phyloP scores from a whole-genome alignment of 441 rosid species.

The Theobroma grandiflorum region DNA sequence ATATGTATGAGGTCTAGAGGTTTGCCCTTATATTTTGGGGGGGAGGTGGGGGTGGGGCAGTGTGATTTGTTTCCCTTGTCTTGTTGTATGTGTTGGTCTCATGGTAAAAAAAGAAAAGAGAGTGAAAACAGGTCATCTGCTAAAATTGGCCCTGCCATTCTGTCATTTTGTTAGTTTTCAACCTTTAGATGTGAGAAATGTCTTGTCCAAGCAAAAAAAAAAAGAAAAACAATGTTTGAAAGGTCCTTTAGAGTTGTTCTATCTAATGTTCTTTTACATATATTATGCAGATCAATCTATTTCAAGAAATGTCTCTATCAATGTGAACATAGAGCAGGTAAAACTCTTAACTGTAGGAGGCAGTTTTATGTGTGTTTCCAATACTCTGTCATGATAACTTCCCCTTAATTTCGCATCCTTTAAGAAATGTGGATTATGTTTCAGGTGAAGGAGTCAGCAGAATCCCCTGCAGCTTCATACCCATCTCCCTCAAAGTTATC shows the following conservation, averaged over 20 bases:
- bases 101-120: not conserved
- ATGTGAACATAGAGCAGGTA: conserved; percentile 79
- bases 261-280: conserved; percentile 27
- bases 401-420: conserved; percentile 27
- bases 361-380: conserved; percentile 13
- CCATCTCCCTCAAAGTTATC: conserved; percentile 65
- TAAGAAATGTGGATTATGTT: conserved; percentile 29
- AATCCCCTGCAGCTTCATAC: conserved; percentile 46
- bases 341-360: conserved; percentile 21
- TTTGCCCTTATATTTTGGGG: not conserved
- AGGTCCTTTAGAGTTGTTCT: conserved; percentile 7
- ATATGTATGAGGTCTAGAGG: not conserved
- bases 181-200: not conserved
- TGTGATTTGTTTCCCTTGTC: not conserved
- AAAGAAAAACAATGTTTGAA: not conserved
- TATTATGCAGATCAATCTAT: conserved; percentile 70
- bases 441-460: conserved; percentile 63
- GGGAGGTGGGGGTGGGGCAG: not conserved
- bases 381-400: conserved; percentile 19
- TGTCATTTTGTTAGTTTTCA: conserved; percentile 14
- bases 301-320: conserved; percentile 67
- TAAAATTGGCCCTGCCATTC: not conserved
- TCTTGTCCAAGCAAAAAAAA: not conserved
- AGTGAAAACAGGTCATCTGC: not conserved
- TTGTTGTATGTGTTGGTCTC: not conserved